Conservation (phyloP, 306 rosid species). For the Vigna unguiculata region DNA sequence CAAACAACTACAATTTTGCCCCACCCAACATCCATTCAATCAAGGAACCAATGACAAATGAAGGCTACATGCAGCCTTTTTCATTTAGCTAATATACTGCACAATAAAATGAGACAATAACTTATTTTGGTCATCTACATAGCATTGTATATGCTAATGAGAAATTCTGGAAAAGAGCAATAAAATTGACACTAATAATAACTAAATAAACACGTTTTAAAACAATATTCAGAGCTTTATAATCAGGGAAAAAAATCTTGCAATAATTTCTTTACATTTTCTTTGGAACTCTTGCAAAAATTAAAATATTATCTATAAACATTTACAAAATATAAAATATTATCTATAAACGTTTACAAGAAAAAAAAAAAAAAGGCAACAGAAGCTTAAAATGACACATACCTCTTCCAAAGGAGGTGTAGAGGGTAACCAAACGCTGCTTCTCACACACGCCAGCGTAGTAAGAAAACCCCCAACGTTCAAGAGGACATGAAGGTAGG, state of each 20-base stretch:
- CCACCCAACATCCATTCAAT: background rate
- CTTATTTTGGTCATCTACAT: background rate
- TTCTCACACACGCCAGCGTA: constrained; percentile 61
- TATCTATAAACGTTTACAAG: no score
- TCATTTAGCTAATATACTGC: background rate
- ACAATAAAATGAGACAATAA: no score
- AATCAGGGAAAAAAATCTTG: no score
- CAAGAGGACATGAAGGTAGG: constrained; percentile 77
- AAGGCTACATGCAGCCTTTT: background rate
- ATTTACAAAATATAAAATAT: no score
- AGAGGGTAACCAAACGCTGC: constrained; percentile 69
- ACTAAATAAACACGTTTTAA: background rate
- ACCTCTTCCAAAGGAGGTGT: constrained; percentile 77
- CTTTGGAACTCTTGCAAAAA: no score
- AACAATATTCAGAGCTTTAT: background rate
- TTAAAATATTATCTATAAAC: no score
- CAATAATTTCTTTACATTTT: no score
- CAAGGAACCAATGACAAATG: background rate
- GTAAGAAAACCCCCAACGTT: constrained; percentile 94
- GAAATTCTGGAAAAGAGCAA: background rate
- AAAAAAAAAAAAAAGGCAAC: background rate
- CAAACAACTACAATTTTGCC: background rate
- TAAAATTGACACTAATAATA: background rate
- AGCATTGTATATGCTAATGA: background rate
- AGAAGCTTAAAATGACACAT: background rate